These are phyloP conservation scores for Groenewaldozyma tartarivorans DNA, from an alignment of 805 yeast species.

Conservation along the genomic window DNA sequence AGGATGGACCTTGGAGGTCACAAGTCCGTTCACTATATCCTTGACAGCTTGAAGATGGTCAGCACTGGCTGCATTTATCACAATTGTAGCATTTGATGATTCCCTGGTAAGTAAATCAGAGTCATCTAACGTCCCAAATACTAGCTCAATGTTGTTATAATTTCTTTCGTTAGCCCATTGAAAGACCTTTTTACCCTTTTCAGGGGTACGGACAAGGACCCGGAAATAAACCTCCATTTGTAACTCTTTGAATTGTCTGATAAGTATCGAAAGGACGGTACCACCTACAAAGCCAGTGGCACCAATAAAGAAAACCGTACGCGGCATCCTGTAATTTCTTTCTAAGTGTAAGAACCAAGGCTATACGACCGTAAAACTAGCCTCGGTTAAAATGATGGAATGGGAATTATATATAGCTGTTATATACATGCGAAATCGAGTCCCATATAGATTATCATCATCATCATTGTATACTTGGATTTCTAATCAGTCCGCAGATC, in stretches of 20 bases:
- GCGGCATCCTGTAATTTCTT: background rate
- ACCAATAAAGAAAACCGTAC: conserved; percentile 10
- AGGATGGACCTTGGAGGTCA: conserved; percentile 7
- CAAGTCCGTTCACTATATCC: conserved; percentile 8
- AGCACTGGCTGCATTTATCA: conserved; percentile 11
- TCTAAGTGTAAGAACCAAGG: background rate
- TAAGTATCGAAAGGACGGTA: conserved; percentile 6
- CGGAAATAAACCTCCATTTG: conserved; percentile 3
- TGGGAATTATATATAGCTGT: no score
- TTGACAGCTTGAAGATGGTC: conserved; percentile 9
- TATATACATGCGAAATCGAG: no score
- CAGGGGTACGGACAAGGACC: conserved; percentile 9
- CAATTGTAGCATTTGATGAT: conserved; percentile 7
- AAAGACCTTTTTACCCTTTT: conserved; percentile 6
- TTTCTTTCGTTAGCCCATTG: conserved; percentile 12
- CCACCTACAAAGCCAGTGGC: conserved; percentile 16
- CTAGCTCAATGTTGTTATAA: conserved; percentile 5
- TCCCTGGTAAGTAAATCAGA: conserved; percentile 5
- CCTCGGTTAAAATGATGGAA: no score
- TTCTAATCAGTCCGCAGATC: no score
- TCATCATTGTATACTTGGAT: no score
- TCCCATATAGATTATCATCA: no score
- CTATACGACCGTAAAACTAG: no score
- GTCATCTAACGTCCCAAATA: conserved; percentile 4
- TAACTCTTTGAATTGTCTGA: conserved; percentile 1